Conservation (phyloP, 2,329 filamentous ascomycete genomes). For the Teratosphaeria viscida region DNA sequence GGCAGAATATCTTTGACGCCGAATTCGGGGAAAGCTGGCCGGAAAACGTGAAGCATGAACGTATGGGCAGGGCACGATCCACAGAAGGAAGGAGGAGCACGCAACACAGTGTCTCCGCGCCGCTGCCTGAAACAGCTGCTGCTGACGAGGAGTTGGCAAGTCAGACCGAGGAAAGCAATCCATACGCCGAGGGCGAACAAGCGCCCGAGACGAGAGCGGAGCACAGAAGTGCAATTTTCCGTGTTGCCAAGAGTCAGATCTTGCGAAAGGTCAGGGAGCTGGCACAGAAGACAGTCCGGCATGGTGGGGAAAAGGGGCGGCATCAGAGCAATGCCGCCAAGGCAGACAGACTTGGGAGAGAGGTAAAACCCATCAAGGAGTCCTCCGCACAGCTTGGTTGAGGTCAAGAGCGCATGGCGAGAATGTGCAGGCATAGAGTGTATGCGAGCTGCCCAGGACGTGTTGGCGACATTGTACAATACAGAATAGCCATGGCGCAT, state of each 20-base stretch:
- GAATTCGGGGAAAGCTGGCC: constrained; percentile 28
- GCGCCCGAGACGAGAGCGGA: not conserved
- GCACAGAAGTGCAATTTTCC: not conserved
- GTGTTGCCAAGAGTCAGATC: not conserved
- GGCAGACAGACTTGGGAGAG: not conserved
- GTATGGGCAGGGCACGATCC: constrained; percentile 19
- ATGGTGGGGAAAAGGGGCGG: not conserved
- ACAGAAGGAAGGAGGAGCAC: not conserved
- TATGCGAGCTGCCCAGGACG: not conserved
- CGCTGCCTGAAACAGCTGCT: not conserved
- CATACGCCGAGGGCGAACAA: not conserved
- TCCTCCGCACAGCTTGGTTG: not conserved
- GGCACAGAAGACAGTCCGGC: not conserved
- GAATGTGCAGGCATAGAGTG: not conserved
- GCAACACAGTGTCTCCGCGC: not conserved
- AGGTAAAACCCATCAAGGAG: not conserved
- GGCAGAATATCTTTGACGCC: constrained; percentile 29
- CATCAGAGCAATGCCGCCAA: not conserved
- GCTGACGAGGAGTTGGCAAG: not conserved
- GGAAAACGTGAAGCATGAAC: constrained; percentile 18
- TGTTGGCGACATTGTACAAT: not conserved
- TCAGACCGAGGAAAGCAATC: not conserved
- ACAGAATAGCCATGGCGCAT: not conserved
- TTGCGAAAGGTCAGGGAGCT: not conserved
- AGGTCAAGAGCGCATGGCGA: not conserved